phyloP scores from a whole-genome alignment of 116 monocot genomes.

The Cymodocea nodosa region DNA sequence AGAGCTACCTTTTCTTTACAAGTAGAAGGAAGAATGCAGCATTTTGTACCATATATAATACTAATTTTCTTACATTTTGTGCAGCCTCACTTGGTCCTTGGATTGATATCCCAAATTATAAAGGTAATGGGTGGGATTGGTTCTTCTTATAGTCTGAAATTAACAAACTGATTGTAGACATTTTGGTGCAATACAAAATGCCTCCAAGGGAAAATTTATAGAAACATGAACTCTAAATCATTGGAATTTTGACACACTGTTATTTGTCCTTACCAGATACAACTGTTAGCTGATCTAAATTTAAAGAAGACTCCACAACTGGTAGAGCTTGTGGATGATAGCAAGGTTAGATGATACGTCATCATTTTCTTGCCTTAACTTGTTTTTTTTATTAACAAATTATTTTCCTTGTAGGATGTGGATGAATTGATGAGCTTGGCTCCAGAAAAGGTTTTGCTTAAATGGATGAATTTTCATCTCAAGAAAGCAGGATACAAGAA shows the following conservation, averaged over 20 bases:
- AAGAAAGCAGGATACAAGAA: slow-evolving; percentile 88
- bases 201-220: not conserved
- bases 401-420: slow-evolving; percentile 35
- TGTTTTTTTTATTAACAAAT: no score
- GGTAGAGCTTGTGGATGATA: slow-evolving; percentile 76
- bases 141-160: not conserved
- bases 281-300: slow-evolving; percentile 86
- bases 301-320: slow-evolving; percentile 85
- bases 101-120: slow-evolving; percentile 98
- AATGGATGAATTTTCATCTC: slow-evolving; percentile 96
- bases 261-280: slow-evolving; percentile 35
- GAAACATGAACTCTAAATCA: not conserved
- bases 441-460: slow-evolving; percentile 74
- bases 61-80: slow-evolving; percentile 3
- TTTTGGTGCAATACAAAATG: no score
- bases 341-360: slow-evolving; percentile 21
- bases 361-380: no score
- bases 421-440: slow-evolving; percentile 76
- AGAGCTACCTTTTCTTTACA: not conserved
- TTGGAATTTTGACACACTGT: not conserved
- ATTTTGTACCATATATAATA: no score
- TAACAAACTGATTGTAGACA: no score
- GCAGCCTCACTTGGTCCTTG: slow-evolving; percentile 97
- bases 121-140: slow-evolving; percentile 42
- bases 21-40: no score